Conservation (phyloP, 208 protist species). For the Acanthamoeba healyi region DNA sequence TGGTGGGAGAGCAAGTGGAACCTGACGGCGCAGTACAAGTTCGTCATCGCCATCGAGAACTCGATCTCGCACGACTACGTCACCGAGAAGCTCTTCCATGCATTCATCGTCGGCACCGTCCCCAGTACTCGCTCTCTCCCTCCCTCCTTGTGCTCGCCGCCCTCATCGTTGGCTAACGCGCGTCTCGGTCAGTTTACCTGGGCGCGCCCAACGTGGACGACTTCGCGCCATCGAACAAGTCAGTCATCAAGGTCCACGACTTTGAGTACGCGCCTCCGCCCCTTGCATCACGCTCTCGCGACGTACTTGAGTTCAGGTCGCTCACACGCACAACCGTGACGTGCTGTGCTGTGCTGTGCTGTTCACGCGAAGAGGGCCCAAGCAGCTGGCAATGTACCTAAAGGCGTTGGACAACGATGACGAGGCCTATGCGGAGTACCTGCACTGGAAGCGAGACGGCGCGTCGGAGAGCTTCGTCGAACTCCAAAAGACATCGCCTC, state of each 20-base stretch:
- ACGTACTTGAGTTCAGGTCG: no score
- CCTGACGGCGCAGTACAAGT: constrained; percentile 74
- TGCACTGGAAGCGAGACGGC: constrained; percentile 77
- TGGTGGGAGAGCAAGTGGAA: constrained; percentile 77
- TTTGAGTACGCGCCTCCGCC: constrained; percentile 77
- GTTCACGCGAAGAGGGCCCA: not conserved
- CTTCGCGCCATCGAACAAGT: constrained; percentile 80
- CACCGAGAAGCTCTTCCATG: constrained; percentile 81
- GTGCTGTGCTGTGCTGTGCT: no score
- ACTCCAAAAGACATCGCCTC: constrained; percentile 50
- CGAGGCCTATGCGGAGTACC: constrained; percentile 78
- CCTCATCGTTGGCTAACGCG: not conserved
- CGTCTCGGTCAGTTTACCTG: constrained; percentile 76
- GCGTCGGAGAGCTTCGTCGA: constrained; percentile 66
- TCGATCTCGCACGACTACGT: constrained; percentile 77
- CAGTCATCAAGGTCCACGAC: constrained; percentile 83
- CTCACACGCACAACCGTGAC: no score
- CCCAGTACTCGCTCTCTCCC: constrained; percentile 1
- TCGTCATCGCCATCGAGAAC: constrained; percentile 78
- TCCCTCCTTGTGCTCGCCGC: not conserved
- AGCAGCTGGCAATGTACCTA: constrained; percentile 81
- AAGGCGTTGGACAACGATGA: constrained; percentile 79
- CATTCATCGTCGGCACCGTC: constrained; percentile 67
- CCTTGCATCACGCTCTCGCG: not conserved
- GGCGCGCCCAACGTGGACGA: constrained; percentile 84